Evolutionary conservation across 352 stramenopile species (phyloP), one percentile per base, ranked within the genome.

Genomic region (Pythium plurisporium): DNA sequence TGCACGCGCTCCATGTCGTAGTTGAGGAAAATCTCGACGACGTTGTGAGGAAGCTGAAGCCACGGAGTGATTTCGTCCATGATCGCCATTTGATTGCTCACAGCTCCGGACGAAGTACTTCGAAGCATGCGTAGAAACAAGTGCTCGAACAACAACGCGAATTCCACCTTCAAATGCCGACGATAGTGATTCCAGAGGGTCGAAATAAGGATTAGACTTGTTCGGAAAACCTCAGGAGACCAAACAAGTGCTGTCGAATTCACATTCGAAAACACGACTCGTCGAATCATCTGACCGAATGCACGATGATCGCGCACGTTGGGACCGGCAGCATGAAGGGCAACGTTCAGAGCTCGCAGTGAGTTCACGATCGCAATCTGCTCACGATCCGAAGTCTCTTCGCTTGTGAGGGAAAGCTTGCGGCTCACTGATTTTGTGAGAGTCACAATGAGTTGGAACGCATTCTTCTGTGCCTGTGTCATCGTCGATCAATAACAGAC

Each of bases 21-120:
- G 50, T 95, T 95, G 20, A 91, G 59, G 43, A 95, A 95, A 7
- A 95, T 87, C 55, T 95, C 85, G 27, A 95, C 79, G 11, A 95
- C 77, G 31, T 95, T 95, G 62, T 91, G 82, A 2, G 85, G 81
- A 2, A 95, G 71, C 50, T 95, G 83, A 22, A 95, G 68, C 81
- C 77, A 91, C 25, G 73, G 76, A 4, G 61, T 85, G 43, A 95
- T 65, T 37, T 92, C 85, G 23, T 91, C 69, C 68, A 94, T 85
- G 33, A 95, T 90, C 34, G 82, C 65, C 36, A 87, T 62, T 57
- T 92, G 82, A 48, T 84, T 76, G n/a, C 67, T 74, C 34, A 64
- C 49, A 5, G 83, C 74, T 20, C 72, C 75, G 3, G 59, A 47
- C 5, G 74, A 74, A 8, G 63, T 77, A 19, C 71, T 74, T 11